Conservation (phyloP, 2,329 filamentous ascomycete genomes). For the Pseudocercospora vitis region DNA sequence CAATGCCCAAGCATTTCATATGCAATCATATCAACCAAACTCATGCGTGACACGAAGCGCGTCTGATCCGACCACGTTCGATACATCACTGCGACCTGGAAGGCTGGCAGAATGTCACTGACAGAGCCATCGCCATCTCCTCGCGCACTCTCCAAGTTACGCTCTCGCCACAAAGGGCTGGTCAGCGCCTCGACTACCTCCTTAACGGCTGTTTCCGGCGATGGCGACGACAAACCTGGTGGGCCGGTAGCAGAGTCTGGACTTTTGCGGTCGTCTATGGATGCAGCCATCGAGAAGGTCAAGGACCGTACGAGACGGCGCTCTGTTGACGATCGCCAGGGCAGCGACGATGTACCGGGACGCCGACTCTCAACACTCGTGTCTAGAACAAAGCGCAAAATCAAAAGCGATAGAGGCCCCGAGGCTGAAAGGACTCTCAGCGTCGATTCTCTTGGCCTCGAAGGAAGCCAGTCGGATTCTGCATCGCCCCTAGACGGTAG, state of each 20-base stretch:
- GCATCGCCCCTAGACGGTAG: constrained; percentile 46
- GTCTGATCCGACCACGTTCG: neutral
- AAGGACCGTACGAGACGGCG: constrained; percentile 38
- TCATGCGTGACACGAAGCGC: neutral
- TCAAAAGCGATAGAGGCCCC: constrained; percentile 17
- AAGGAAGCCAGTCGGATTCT: constrained; percentile 29
- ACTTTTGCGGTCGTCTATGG: constrained; percentile 38
- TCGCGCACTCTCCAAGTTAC: constrained; percentile 33
- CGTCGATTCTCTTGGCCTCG: constrained; percentile 37
- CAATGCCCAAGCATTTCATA: neutral
- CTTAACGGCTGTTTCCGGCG: constrained; percentile 28
- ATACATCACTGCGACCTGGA: neutral
- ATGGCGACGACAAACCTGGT: constrained; percentile 28
- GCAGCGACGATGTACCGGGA: constrained; percentile 41
- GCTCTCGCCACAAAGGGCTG: constrained; percentile 31
- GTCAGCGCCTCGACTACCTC: constrained; percentile 35
- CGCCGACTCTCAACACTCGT: constrained; percentile 54
- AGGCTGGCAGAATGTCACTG: neutral
- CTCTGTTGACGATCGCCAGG: constrained; percentile 42
- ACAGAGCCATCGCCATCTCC: constrained; percentile 26
- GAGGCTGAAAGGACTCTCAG: constrained; percentile 33
- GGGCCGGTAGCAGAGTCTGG: constrained; percentile 21
- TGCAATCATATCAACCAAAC: neutral
- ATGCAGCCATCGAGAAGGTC: constrained; percentile 44
- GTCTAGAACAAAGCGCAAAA: constrained; percentile 32